Evolutionary conservation across 768 basidiomycete species (phyloP), one percentile per base, ranked within the genome.

Genomic region (Punctularia strigosozonata): DNA sequence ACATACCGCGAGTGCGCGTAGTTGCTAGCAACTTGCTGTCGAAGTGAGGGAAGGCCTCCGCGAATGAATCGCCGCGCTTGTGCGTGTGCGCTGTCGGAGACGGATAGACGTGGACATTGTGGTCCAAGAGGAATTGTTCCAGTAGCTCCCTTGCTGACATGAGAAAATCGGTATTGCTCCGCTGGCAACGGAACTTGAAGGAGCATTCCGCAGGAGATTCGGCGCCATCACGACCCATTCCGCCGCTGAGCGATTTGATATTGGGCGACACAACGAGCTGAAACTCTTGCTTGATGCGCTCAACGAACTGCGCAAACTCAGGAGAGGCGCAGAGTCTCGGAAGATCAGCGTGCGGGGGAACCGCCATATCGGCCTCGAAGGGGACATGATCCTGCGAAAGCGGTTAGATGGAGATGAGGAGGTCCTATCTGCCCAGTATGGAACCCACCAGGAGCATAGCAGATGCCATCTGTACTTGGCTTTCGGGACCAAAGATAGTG

Each of bases 401-500:
- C 32, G 31, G 38, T 45, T 23, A 44, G 37, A 38, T 28, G 26
- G 15, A 28, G 8, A 15, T 8, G 19, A 21, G 18, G 19, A 26
- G 10, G n/a, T 14, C 4, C 5, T 5, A 20, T 24, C 3, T 12
- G 24, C 8, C 18, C 17, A 36, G 34, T 13, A 36, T 24, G 30
- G 12, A 31, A 61, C 80, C 26, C 54, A 90, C 88, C 60, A 98
- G 64, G 40, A 98, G 66, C 91, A 95, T 95, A 5, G 92, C 83
- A 20, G 86, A 88, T 18, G 94, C 90, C 49, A 97, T 95, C 56
- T 92, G 89, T 10, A 95, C 88, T 56, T 98, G 94, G 45, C 80
- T 87, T 59, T 98, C 92, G 10, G 94, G 94, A 2, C 94, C 94
- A 56, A 89, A 97, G 49, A 98, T 88, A n/a, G 77, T 82, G 31